phyloP scores from a whole-genome alignment of 2,329 filamentous ascomycete genomes.

The Fusarium stilboides region DNA sequence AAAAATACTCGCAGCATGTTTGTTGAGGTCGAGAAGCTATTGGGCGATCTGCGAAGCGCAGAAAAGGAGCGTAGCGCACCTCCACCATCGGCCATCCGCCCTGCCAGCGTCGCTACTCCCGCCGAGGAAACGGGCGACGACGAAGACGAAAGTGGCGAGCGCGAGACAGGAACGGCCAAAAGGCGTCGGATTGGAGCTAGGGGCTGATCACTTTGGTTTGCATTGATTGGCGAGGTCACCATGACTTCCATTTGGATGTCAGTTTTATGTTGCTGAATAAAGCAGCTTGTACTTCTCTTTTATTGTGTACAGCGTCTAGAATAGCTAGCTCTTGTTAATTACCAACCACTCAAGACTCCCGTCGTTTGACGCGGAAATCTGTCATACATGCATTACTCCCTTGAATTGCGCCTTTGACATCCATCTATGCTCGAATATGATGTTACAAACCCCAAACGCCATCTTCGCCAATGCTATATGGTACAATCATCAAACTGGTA shows the following conservation, averaged over 20 bases:
- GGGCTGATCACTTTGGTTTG: slow-evolving; percentile 45
- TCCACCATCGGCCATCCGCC: slow-evolving; percentile 53
- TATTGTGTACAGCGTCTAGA: slow-evolving; percentile 48
- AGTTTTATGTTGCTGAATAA: slow-evolving; percentile 26
- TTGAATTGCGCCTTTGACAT: not conserved
- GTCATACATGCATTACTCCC: slow-evolving; percentile 9
- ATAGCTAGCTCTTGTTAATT: slow-evolving; percentile 47
- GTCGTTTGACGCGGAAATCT: slow-evolving; percentile 16
- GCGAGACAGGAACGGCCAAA: slow-evolving; percentile 55
- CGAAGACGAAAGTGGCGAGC: slow-evolving; percentile 65
- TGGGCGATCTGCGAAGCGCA: slow-evolving; percentile 82
- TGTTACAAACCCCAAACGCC: slow-evolving; percentile 29
- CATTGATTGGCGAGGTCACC: slow-evolving; percentile 13
- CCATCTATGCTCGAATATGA: not conserved
- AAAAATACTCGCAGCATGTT: slow-evolving; percentile 93
- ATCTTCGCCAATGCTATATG: not conserved
- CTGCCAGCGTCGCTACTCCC: slow-evolving; percentile 57
- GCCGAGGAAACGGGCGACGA: slow-evolving; percentile 66
- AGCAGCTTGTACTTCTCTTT: slow-evolving; percentile 43
- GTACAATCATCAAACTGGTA: not conserved
- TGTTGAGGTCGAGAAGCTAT: slow-evolving; percentile 83
- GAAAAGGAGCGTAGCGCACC: slow-evolving; percentile 69
- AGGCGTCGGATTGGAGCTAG: slow-evolving; percentile 56
- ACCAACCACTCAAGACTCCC: slow-evolving; percentile 29
- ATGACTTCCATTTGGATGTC: slow-evolving; percentile 29